These are phyloP conservation scores for Yamadazyma dendronema DNA, from an alignment of 1,139 yeast genomes.

Conservation along the genomic window DNA sequence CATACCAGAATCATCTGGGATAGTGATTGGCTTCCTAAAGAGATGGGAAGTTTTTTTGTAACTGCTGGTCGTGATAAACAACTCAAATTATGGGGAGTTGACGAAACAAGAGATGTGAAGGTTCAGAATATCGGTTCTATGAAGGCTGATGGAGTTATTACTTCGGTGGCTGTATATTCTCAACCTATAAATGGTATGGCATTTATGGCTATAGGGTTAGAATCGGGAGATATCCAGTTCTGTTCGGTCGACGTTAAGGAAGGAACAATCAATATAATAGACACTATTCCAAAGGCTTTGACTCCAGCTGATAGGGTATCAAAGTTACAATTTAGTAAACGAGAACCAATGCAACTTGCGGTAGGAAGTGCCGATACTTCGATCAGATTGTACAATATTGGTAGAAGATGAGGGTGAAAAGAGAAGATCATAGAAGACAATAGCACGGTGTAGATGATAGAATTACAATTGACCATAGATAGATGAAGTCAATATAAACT, in stretches of 20 bases:
- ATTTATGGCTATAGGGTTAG: slow-evolving; percentile 68
- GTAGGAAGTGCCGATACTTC: slow-evolving; percentile 73
- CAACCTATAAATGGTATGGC: slow-evolving; percentile 21
- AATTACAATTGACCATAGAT: no score
- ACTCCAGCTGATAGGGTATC: slow-evolving; percentile 64
- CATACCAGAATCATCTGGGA: slow-evolving; percentile 96
- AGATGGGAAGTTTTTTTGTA: slow-evolving; percentile 45
- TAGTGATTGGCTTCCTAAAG: slow-evolving; percentile 72
- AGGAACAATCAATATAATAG: slow-evolving; percentile 20
- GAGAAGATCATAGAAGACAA: no score
- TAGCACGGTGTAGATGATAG: no score
- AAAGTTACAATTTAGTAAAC: slow-evolving; percentile 54
- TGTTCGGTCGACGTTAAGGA: slow-evolving; percentile 20
- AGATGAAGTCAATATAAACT: no score
- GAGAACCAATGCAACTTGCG: slow-evolving; percentile 40
- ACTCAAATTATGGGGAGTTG: slow-evolving; percentile 66
- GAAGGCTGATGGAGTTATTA: slow-evolving; percentile 58
- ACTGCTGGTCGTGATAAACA: slow-evolving; percentile 89
- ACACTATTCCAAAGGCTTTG: slow-evolving; percentile 30
- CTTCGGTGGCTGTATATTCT: slow-evolving; percentile 62
- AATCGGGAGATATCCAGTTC: slow-evolving; percentile 46
- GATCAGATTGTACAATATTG: slow-evolving; percentile 48
- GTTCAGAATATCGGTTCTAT: slow-evolving; percentile 28
- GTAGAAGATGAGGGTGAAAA: no score
- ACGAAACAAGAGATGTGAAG: slow-evolving; percentile 17